Evolutionary conservation across 2,329 filamentous ascomycete genomes (phyloP).

Genomic region (Lecanicillium sp.): DNA sequence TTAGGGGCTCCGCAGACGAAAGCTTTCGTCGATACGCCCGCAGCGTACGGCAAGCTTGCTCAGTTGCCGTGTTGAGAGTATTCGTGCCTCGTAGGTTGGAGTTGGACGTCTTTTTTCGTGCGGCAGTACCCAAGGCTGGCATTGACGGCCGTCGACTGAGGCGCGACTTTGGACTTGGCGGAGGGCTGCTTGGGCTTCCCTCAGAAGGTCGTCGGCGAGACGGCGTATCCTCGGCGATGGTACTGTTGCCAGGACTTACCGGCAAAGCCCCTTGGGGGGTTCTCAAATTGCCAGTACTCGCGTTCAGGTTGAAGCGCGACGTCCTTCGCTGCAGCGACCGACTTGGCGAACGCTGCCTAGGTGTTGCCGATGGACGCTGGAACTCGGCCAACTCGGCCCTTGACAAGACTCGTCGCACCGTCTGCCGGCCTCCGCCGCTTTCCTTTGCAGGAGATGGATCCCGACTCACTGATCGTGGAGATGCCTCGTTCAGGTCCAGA

Average conservation of each 20-base stretch:
- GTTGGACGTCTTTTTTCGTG: constrained; percentile 41
- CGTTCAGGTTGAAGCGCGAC: constrained; percentile 40
- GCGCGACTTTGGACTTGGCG: constrained; percentile 39
- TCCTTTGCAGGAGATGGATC: constrained; percentile 49
- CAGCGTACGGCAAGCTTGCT: constrained; percentile 54
- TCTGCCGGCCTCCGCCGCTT: constrained; percentile 52
- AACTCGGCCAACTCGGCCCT: constrained; percentile 82
- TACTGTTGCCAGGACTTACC: constrained; percentile 29
- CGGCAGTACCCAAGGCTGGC: constrained; percentile 35
- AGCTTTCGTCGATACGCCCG: constrained; percentile 57
- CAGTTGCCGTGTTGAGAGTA: constrained; percentile 53
- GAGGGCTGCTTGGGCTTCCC: constrained; percentile 38
- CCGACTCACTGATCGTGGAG: constrained; percentile 32
- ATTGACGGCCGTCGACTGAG: constrained; percentile 45
- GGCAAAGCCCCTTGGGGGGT: constrained; percentile 32
- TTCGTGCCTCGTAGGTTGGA: constrained; percentile 42
- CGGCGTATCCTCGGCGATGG: constrained; percentile 36
- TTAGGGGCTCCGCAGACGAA: constrained; percentile 45
- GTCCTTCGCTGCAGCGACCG: constrained; percentile 45
- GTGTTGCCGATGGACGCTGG: constrained; percentile 39
- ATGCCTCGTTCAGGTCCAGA: constrained; percentile 40
- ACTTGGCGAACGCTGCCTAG: constrained; percentile 46
- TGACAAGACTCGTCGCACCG: constrained; percentile 77
- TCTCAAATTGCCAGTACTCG: constrained; percentile 21
- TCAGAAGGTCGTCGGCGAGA: constrained; percentile 36